These are phyloP conservation scores for Erigeron philadelphicus DNA, from an alignment of 140 eudicot genomes.

Conservation along the genomic window DNA sequence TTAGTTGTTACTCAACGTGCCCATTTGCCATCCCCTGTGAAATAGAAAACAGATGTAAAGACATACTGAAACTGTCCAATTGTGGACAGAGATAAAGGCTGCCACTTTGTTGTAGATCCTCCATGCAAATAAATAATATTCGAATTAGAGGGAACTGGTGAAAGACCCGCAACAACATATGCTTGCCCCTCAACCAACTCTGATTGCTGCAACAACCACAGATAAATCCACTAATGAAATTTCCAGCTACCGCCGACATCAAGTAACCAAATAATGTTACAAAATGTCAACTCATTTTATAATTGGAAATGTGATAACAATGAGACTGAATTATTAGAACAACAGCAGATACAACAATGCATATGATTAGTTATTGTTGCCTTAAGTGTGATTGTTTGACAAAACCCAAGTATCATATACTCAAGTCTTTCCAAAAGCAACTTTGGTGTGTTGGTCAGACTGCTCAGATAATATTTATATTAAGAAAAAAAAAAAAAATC, in stretches of 20 bases:
- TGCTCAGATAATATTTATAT: too few species aligned
- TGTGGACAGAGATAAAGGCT: slow-evolving; percentile 38
- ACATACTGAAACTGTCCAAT: slow-evolving; percentile 52
- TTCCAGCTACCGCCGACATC: slow-evolving; percentile 5
- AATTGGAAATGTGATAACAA: too few species aligned
- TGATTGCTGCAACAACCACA: slow-evolving; percentile 39
- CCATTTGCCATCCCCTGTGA: neutral
- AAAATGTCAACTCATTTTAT: too few species aligned
- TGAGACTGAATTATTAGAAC: too few species aligned
- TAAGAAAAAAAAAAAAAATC: too few species aligned
- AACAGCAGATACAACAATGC: too few species aligned
- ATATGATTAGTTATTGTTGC: too few species aligned
- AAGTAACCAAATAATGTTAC: neutral
- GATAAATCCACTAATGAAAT: slow-evolving; percentile 16
- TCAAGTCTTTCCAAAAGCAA: too few species aligned
- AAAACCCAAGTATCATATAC: too few species aligned
- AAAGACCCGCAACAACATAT: slow-evolving; percentile 58
- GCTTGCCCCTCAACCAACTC: slow-evolving; percentile 77
- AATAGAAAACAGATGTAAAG: neutral
- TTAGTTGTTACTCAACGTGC: neutral
- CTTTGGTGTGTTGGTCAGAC: too few species aligned
- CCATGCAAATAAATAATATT: slow-evolving; percentile 57
- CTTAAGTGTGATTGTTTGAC: too few species aligned
- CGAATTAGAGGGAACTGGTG: slow-evolving; percentile 53
- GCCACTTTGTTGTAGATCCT: slow-evolving; percentile 63